phyloP scores from a whole-genome alignment of 2,329 filamentous ascomycete genomes.

The Tolypocladium capitatum region DNA sequence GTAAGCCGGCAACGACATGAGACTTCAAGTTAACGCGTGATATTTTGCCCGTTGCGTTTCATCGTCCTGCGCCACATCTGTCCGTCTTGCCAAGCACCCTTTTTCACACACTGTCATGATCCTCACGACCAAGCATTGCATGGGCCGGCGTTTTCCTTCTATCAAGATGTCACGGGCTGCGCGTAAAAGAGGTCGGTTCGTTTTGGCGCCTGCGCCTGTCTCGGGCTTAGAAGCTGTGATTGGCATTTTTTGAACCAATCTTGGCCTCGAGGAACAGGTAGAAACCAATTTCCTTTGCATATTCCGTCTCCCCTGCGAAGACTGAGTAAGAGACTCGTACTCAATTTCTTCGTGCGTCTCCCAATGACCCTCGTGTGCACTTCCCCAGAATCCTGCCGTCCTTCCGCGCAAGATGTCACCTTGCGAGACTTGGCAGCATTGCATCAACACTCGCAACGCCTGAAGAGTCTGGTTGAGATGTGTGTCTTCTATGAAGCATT shows the following conservation, averaged over 20 bases:
- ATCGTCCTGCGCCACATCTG: background rate
- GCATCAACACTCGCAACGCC: background rate
- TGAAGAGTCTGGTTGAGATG: background rate
- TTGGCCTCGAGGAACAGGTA: background rate
- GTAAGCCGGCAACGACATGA: background rate
- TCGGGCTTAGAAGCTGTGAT: background rate
- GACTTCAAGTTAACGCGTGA: background rate
- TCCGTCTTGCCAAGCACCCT: background rate
- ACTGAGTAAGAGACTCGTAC: background rate
- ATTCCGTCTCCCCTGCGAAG: background rate
- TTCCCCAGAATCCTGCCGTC: no score
- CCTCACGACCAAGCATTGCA: slow-evolving; percentile 15
- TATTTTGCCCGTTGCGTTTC: background rate
- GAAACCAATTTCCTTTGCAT: background rate
- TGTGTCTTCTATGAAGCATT: background rate
- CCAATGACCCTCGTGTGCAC: background rate
- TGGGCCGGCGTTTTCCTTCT: slow-evolving; percentile 12
- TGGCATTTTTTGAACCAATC: background rate
- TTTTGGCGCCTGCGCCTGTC: background rate
- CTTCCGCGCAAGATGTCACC: background rate
- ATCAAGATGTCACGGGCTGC: slow-evolving; percentile 18
- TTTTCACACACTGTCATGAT: slow-evolving; percentile 7
- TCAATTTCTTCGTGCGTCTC: background rate
- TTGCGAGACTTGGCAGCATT: no score
- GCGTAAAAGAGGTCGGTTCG: slow-evolving; percentile 8